Base-by-base conservation (phyloP, 768 basidiomycete species). In the Trametes villosa region DNA sequence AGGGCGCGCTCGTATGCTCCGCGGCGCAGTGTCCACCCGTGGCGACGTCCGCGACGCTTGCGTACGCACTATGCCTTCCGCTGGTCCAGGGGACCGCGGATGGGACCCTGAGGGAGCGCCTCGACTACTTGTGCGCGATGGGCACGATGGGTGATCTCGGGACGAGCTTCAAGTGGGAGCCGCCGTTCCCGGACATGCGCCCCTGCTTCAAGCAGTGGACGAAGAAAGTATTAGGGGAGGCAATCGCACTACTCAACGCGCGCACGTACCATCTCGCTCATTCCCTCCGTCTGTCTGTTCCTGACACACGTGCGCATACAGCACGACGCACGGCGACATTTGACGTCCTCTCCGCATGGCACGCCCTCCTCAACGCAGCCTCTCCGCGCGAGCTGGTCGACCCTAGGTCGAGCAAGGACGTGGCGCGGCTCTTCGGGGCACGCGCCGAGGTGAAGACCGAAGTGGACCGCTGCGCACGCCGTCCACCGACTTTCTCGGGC, bases 91-190 rank as follows among this genome's bases (percentile, higher is more conserved):
- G 31, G 18, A 18, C 31, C 17, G 20, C 27, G 1, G 30, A 8
- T 2, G 38, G 24, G 1, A 51, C 33, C 22, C 60, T 79, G 3
- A 33, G 50, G 7, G 49, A 66, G 29, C 34, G 64, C 7, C 71
- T 76, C n/a, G 76, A 70, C 67, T 59, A 77, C 74, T 75, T 73
- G 67, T 65, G 79, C 75, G 51, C 68, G 70, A 46, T 81, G 33
- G 79, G 81, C 9, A 74, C 78, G 11, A 75, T 78, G 58, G 80
- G 81, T 22, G 79, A 80, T 63, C 72, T 75, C 9, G 75, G 75
- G 5, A 66, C 70, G 8, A 62, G 67, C 17, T 68, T 73, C 64
- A 69, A 65, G 53, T 75, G 71, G 56, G 65, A 65, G 33, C 45
- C 55, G 8, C 67, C 67, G 7, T 69, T 68, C 42, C 75, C 72